Evolutionary conservation across 2,329 filamentous ascomycete genomes (phyloP), one percentile per base, ranked within the genome.

Genomic region (Berkeleyomyces basicola): DNA sequence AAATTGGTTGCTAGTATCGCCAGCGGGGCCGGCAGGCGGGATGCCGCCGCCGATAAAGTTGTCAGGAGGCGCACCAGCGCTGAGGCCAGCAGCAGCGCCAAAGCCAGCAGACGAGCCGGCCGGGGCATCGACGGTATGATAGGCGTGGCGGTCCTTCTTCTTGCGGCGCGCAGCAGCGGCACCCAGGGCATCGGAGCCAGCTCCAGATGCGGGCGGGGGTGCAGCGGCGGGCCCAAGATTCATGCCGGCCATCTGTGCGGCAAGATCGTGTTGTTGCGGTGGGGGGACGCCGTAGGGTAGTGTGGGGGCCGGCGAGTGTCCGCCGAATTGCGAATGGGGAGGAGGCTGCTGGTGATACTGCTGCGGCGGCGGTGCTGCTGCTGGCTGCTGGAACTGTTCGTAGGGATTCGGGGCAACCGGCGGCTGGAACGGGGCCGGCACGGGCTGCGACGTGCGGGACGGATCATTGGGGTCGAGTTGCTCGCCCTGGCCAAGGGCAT

Each of bases 71-170:
- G 61, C 46, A 43, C 53, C 47, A 16, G 46, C 75, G 16, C 80
- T 77, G 33, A 78, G 78, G 39, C 78, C 81, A 9, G 77, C 75
- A 33, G 81, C 78, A 1, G 84, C 85, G 70, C 86, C 85, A 74
- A 87, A 88, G 9, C 83, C 76, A 69, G 87, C 83, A 4, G 85
- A 83, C 42, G 83, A 83, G 59, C 84, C 83, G 4, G 78, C 78
- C 0, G 65, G 65, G 31, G 87, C 83, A 67, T 92, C 89, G 61
- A 97, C 82, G 46, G 83, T 86, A 73, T 97, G 92, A 73, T 95
- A 88, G 66, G 91, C 92, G 74, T 97, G 92, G 65, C 90, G 83
- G 72, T 96, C 87, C 80, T 96, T 96, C 83, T 96, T 97, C 79
- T 91, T 89, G 73, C 79, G 87, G 71, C 83, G 79, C 63, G 74